Percentiles rank a stretch among this genome's conserved stretches.
Conservation (phyloP, 495 filamentous ascomycete genomes). For the Poronia punctata region DNA sequence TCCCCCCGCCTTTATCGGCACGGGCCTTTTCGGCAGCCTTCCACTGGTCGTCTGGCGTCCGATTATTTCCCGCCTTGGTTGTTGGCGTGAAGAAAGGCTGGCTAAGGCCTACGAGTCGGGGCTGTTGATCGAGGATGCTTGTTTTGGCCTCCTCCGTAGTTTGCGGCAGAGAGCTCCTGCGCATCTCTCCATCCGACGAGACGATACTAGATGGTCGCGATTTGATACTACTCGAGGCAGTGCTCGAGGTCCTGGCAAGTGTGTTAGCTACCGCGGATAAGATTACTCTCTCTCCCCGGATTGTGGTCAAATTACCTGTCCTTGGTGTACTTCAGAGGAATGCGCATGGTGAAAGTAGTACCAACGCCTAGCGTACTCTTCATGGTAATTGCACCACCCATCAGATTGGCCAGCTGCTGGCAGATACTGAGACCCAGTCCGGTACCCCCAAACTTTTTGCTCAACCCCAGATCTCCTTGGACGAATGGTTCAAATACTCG, state of each 20-base stretch:
- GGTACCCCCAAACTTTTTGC: constrained; percentile 85
- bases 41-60: constrained; percentile 32
- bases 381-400: constrained; percentile 70
- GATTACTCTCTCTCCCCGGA: no score
- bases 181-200: constrained; percentile 58
- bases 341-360: constrained; percentile 73
- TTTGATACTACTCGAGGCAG: constrained; percentile 45
- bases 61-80: constrained; percentile 21
- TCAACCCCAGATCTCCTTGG: constrained; percentile 80
- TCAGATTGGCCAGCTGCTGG: constrained; percentile 72
- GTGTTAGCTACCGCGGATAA: constrained; percentile 41
- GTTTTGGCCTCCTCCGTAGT: constrained; percentile 22
- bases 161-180: constrained; percentile 27
- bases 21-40: constrained; percentile 41
- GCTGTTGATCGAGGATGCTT: constrained; percentile 47
- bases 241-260: constrained; percentile 33
- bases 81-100: constrained; percentile 76
- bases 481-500: constrained; percentile 92
- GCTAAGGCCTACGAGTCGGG: constrained; percentile 73
- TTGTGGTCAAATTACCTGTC: constrained; percentile 38
- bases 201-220: constrained; percentile 70
- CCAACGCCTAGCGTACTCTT: constrained; percentile 68
- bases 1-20: constrained; percentile 51
- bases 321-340: constrained; percentile 72
- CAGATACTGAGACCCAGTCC: constrained; percentile 89